These are phyloP conservation scores for Sporothrix luriei DNA, from an alignment of 2,329 filamentous ascomycete species.

Conservation along the genomic window DNA sequence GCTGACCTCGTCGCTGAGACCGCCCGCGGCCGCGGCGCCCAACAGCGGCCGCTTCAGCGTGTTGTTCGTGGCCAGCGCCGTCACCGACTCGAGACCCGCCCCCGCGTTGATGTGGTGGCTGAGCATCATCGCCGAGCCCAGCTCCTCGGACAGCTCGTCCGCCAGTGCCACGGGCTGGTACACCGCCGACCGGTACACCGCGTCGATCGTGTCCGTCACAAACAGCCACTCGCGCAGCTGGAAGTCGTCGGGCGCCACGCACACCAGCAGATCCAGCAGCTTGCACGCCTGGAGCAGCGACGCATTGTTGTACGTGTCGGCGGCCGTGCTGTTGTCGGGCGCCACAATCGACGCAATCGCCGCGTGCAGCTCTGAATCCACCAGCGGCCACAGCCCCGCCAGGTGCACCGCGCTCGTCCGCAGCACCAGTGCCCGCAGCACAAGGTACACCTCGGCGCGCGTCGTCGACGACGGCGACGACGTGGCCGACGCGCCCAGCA, in stretches of 20 bases:
- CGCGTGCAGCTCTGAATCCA: conserved; percentile 82
- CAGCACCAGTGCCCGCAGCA: conserved; percentile 78
- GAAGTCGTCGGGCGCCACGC: conserved; percentile 89
- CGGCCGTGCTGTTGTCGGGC: conserved; percentile 62
- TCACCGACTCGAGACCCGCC: conserved; percentile 44
- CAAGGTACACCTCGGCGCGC: conserved; percentile 84
- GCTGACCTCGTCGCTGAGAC: conserved; percentile 58
- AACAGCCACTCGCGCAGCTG: conserved; percentile 99
- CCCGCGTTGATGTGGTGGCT: conserved; percentile 36
- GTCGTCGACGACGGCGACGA: conserved; percentile 92
- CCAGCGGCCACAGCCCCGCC: conserved; percentile 82
- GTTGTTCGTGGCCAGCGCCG: conserved; percentile 44
- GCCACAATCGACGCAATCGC: conserved; percentile 75
- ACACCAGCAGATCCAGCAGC: conserved; percentile 83
- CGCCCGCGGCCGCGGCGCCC: conserved; percentile 50
- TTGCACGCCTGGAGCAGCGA: conserved; percentile 91
- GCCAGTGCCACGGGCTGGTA: conserved; percentile 74
- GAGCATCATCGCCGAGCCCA: conserved; percentile 53
- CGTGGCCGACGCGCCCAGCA: conserved; percentile 78
- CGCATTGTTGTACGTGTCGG: conserved; percentile 74
- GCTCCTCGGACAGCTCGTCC: conserved; percentile 61
- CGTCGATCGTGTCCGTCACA: conserved; percentile 94
- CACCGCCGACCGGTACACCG: conserved; percentile 76
- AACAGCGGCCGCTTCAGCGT: conserved; percentile 54
- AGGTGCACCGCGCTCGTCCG: conserved; percentile 79